phyloP scores from a whole-genome alignment of 495 filamentous ascomycete genomes.

The Penicillium egyptiacum region DNA sequence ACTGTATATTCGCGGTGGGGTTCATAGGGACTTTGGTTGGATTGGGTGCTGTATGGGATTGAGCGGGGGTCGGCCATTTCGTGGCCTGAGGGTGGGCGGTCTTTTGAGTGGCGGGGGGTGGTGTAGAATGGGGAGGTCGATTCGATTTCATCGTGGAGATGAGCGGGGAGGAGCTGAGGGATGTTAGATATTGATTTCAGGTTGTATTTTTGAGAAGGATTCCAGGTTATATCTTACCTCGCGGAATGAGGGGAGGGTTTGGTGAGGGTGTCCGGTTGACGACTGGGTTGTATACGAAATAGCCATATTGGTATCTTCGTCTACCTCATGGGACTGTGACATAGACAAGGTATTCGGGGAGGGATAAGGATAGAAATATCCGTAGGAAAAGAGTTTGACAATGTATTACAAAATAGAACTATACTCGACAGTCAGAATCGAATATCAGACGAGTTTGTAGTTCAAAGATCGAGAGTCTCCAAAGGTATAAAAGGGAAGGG shows the following conservation, averaged over 20 bases:
- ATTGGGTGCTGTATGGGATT: constrained; percentile 23
- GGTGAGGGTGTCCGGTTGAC: constrained; percentile 34
- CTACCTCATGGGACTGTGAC: constrained; percentile 40
- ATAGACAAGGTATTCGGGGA: constrained; percentile 33
- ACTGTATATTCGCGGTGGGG: constrained; percentile 36
- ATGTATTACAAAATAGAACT: constrained; percentile 7
- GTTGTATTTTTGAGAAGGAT: not conserved
- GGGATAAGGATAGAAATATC: not conserved
- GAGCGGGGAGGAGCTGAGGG: constrained; percentile 43
- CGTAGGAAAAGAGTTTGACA: not conserved
- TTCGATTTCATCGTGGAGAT: constrained; percentile 51
- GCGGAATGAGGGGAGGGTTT: constrained; percentile 47
- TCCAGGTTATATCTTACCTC: constrained; percentile 34
- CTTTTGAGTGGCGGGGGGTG: constrained; percentile 35
- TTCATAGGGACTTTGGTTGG: constrained; percentile 25
- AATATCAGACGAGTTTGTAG: constrained; percentile 10
- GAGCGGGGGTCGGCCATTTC: constrained; percentile 38
- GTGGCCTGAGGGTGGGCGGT: constrained; percentile 37
- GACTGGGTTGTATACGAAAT: constrained; percentile 45
- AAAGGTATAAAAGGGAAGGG: not conserved
- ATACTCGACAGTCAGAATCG: constrained; percentile 2
- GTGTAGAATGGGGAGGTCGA: constrained; percentile 41
- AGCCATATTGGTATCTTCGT: constrained; percentile 47
- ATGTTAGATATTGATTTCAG: not conserved
- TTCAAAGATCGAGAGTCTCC: not conserved